Percentiles rank a stretch among this genome's conserved stretches.
phyloP scores from a whole-genome alignment of 2,329 filamentous ascomycete species.

The Paracorniculantispora psalliotae region DNA sequence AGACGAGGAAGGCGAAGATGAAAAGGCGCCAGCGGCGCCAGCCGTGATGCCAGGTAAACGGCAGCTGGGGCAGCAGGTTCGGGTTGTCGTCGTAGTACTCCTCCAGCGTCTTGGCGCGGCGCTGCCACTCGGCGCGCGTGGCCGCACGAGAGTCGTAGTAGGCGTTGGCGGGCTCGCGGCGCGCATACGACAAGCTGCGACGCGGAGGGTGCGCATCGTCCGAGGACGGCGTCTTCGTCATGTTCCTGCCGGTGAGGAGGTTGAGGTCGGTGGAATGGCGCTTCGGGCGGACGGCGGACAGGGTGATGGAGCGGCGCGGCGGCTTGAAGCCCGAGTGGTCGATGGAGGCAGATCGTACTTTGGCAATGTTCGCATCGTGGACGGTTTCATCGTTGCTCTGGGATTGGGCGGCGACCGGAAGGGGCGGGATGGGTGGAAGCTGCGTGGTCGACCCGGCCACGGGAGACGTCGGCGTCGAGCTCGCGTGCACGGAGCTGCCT shows the following conservation, averaged over 20 bases:
- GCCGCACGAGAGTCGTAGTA: slow-evolving; percentile 38
- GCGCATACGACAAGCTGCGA: slow-evolving; percentile 31
- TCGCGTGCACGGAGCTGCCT: slow-evolving; percentile 11
- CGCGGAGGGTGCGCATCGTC: slow-evolving; percentile 19
- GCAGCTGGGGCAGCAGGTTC: slow-evolving; percentile 33
- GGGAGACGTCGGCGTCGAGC: slow-evolving; percentile 8
- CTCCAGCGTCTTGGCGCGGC: slow-evolving; percentile 31
- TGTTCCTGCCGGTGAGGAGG: neutral
- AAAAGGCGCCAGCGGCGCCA: slow-evolving; percentile 39
- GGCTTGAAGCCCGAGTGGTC: neutral
- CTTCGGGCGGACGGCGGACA: neutral
- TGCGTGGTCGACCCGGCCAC: neutral
- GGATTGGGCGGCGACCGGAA: neutral
- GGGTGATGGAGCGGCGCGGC: slow-evolving; percentile 10
- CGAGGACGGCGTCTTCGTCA: neutral
- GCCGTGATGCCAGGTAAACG: slow-evolving; percentile 38
- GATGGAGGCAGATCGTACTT: neutral
- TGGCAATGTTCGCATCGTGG: neutral
- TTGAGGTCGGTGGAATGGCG: slow-evolving; percentile 6
- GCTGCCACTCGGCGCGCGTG: slow-evolving; percentile 29
- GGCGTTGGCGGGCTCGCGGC: slow-evolving; percentile 28
- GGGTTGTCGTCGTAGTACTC: slow-evolving; percentile 38
- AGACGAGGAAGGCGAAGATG: slow-evolving; percentile 43
- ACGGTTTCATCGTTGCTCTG: neutral
- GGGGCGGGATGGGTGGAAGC: neutral